phyloP scores from a whole-genome alignment of 768 basidiomycete species.

The Leccinum disarticulatum region DNA sequence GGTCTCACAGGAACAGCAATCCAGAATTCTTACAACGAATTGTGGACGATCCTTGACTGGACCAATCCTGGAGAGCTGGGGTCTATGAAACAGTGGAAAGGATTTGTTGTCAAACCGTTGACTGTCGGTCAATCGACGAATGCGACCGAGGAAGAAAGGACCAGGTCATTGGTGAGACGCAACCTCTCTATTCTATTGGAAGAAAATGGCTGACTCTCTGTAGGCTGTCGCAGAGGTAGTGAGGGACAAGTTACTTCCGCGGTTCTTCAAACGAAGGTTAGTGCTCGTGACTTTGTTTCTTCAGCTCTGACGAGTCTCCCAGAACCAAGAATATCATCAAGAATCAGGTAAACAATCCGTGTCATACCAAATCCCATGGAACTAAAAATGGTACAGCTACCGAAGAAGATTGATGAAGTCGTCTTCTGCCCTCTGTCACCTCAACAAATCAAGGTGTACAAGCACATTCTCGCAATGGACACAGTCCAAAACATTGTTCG shows the following conservation, averaged over 20 bases:
- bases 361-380: not conserved
- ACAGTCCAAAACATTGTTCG: conserved; percentile 70
- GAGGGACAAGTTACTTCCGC: conserved; percentile 67
- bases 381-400: conserved; percentile 51
- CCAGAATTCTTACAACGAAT: conserved; percentile 87
- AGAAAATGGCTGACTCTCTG: not conserved
- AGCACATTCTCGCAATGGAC: conserved; percentile 59
- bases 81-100: conserved; percentile 71
- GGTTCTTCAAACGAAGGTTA: conserved; percentile 81
- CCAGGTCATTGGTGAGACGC: conserved; percentile 47
- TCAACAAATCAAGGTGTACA: conserved; percentile 73
- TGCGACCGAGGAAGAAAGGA: conserved; percentile 61
- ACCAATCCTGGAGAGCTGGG: conserved; percentile 83
- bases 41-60: conserved; percentile 94
- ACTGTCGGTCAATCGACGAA: conserved; percentile 64
- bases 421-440: conserved; percentile 89
- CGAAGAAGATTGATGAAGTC: conserved; percentile 85
- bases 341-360: conserved; percentile 48
- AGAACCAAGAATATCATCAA: conserved; percentile 79
- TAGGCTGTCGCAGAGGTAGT: conserved; percentile 63
- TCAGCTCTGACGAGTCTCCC: not conserved
- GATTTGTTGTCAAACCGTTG: conserved; percentile 66
- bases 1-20: conserved; percentile 84
- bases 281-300: conserved; percentile 1
- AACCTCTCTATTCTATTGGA: not conserved